Percentiles rank a stretch among this genome's conserved stretches.
These are phyloP conservation scores for Apiotrichum porosum DNA, from an alignment of 1,284 basidiomycete genomes.

Conservation along the genomic window DNA sequence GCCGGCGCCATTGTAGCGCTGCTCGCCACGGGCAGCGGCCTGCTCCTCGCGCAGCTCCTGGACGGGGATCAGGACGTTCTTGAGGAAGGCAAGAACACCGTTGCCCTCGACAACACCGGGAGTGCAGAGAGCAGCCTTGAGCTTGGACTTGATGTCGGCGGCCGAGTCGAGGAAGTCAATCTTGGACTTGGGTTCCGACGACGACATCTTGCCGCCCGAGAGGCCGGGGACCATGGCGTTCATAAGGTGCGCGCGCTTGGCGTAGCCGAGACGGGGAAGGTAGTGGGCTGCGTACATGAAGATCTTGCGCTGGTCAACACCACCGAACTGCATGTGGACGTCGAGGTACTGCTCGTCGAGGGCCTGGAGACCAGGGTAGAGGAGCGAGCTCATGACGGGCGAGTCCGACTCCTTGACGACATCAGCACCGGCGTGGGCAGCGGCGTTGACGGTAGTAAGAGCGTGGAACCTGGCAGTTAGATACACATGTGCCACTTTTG, in stretches of 20 bases:
- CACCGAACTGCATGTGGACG: conserved; percentile 97
- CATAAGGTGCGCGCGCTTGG: conserved; percentile 95
- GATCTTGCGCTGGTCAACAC: conserved; percentile 97
- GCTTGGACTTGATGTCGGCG: conserved; percentile 77
- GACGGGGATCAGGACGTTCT: conserved; percentile 86
- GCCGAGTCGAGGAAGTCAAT: conserved; percentile 95
- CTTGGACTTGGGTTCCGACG: conserved; percentile 93
- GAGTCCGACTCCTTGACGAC: conserved; percentile 97
- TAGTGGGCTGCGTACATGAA: conserved; percentile 96
- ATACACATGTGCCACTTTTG: not conserved
- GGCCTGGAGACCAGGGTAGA: conserved; percentile 95
- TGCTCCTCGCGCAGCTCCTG: conserved; percentile 66
- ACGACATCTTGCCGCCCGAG: conserved; percentile 95
- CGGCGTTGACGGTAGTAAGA: conserved; percentile 89
- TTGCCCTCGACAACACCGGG: conserved; percentile 89
- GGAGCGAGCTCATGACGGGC: conserved; percentile 80
- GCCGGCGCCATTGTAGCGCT: conserved; percentile 34
- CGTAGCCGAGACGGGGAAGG: conserved; percentile 88
- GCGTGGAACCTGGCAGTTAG: conserved; percentile 60
- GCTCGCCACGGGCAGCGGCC: conserved; percentile 35
- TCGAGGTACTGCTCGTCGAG: conserved; percentile 96
- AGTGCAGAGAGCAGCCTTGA: conserved; percentile 89
- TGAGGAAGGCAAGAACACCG: conserved; percentile 83
- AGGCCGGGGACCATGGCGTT: conserved; percentile 97
- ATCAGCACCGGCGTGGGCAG: conserved; percentile 98